These are phyloP conservation scores for Citrullus mucosospermus DNA, from an alignment of 306 rosid genomes.

Conservation along the genomic window DNA sequence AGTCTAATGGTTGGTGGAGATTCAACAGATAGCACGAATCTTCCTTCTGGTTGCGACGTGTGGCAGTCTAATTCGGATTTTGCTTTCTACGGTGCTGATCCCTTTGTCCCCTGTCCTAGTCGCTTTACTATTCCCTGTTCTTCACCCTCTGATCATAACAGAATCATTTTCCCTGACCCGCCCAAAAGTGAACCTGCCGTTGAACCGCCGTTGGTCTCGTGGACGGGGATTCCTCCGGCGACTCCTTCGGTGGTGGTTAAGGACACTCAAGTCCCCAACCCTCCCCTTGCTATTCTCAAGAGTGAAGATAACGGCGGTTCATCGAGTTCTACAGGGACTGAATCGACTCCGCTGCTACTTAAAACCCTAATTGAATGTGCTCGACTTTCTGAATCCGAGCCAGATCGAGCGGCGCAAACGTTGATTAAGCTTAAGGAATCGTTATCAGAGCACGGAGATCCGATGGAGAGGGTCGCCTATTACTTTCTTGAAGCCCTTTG, in stretches of 20 bases:
- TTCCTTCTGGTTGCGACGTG: constrained; percentile 46
- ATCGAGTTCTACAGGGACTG: constrained; percentile 30
- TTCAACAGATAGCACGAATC: constrained; percentile 63
- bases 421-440: constrained; percentile 40
- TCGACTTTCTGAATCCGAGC: constrained; percentile 27
- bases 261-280: constrained; percentile 17
- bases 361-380: constrained; percentile 63
- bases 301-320: constrained; percentile 20
- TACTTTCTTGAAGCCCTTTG: constrained; percentile 57
- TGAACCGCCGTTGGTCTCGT: constrained; percentile 23
- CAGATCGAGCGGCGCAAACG: constrained; percentile 47
- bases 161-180: constrained; percentile 39
- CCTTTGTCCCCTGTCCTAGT: constrained; percentile 40
- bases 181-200: constrained; percentile 15
- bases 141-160: constrained; percentile 56
- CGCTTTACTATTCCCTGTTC: constrained; percentile 35
- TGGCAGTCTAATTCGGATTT: constrained; percentile 53
- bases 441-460: constrained; percentile 65
- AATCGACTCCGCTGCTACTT: constrained; percentile 53
- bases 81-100: constrained; percentile 37
- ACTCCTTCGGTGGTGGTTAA: constrained; percentile 17
- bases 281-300: not conserved
- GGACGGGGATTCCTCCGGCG: constrained; percentile 25
- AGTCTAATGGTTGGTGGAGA: constrained; percentile 62
- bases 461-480: constrained; percentile 51